Conservation (phyloP, 164 flowering plant species). For the Magnolia changhungtana region DNA sequence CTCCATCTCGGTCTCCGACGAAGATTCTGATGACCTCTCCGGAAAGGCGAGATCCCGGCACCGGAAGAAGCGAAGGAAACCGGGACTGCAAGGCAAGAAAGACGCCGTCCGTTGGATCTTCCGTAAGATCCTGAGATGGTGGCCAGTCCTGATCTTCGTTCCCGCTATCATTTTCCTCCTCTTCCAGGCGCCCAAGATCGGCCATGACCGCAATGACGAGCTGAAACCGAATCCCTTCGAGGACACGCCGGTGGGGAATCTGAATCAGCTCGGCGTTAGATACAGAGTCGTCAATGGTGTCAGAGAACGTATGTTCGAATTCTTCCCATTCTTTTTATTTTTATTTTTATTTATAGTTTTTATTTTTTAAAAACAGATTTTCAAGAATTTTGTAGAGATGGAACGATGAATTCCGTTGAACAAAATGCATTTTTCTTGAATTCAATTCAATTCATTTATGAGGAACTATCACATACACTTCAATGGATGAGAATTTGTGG, state of each 20-base stretch:
- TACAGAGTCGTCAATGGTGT: conserved; percentile 46
- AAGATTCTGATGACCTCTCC: conserved; percentile 46
- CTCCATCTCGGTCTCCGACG: conserved; percentile 59
- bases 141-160: conserved; percentile 48
- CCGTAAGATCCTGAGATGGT: conserved; percentile 41
- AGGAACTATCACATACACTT: too few relatives aligned
- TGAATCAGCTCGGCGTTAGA: conserved; percentile 54
- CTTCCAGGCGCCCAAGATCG: conserved; percentile 45
- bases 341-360: background rate
- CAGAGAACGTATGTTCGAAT: conserved; percentile 51
- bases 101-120: conserved; percentile 29
- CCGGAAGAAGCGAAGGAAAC: conserved; percentile 62
- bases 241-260: conserved; percentile 34
- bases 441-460: too few relatives aligned
- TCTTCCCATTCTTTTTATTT: background rate
- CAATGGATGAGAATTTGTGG: too few relatives aligned
- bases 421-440: background rate
- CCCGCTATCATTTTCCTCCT: conserved; percentile 43
- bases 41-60: conserved; percentile 40
- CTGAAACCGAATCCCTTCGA: conserved; percentile 10
- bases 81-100: conserved; percentile 27
- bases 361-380: background rate
- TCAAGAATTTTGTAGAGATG: background rate
- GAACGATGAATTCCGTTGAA: background rate
- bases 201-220: conserved; percentile 22